Conservation (phyloP, 1,284 basidiomycete genomes). For the Tetrapyrgos nigripes region DNA sequence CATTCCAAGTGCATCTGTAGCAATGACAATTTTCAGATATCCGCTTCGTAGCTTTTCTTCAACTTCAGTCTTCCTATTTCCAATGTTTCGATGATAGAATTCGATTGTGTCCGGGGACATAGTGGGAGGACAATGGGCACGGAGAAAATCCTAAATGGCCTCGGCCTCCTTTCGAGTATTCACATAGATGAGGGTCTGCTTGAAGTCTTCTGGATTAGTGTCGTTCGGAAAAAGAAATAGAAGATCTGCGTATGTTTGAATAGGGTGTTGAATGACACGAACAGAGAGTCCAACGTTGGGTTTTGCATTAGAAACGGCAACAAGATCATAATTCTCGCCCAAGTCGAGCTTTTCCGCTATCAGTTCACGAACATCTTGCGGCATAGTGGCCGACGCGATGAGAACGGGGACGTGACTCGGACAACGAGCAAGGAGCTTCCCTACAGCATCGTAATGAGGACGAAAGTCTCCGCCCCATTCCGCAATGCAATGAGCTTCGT, state of each 20-base stretch:
- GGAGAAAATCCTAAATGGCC: conserved; percentile 21
- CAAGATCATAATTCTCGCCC: conserved; percentile 1
- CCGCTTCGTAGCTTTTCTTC: neutral
- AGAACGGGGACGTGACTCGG: conserved; percentile 21
- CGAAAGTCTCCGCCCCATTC: conserved; percentile 22
- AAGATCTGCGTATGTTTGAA: conserved; percentile 17
- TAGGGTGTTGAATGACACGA: conserved; percentile 19
- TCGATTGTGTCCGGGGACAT: conserved; percentile 15
- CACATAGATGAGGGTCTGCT: conserved; percentile 22
- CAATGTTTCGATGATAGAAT: conserved; percentile 21
- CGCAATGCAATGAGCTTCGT: conserved; percentile 23
- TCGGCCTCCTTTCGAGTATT: conserved; percentile 12
- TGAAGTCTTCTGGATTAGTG: conserved; percentile 16
- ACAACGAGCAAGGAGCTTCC: conserved; percentile 8
- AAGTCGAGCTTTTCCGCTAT: conserved; percentile 12
- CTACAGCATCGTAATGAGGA: conserved; percentile 12
- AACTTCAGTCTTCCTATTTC: neutral
- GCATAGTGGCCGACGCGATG: conserved; percentile 22
- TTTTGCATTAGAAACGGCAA: conserved; percentile 23
- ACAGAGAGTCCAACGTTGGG: conserved; percentile 23
- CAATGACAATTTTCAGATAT: neutral
- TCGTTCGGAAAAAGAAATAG: conserved; percentile 10
- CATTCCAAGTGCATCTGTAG: conserved; percentile 1
- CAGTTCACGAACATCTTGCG: conserved; percentile 16
- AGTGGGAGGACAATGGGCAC: conserved; percentile 3